These are phyloP conservation scores for Canna indica DNA, from an alignment of 176 grass and related monocot genomes.

Conservation along the genomic window DNA sequence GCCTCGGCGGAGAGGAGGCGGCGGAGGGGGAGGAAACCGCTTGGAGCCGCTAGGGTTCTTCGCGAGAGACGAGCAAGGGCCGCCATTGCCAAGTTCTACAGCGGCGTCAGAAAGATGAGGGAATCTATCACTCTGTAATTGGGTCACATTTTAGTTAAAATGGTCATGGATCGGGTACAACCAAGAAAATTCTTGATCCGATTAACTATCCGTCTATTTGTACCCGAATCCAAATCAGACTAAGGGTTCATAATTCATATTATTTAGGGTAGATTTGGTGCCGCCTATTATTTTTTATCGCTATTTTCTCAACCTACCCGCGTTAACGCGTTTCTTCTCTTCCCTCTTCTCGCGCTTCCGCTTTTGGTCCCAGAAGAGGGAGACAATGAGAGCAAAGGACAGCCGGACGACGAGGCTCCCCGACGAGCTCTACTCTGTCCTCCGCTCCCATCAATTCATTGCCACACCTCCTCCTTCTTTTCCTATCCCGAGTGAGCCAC, in stretches of 20 bases:
- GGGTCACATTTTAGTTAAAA: no score
- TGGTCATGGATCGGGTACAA: no score
- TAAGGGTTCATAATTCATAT: no score
- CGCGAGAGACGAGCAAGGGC: constrained; percentile 58
- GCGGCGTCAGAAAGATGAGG: no score
- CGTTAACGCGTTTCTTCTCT: no score
- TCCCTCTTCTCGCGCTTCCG: background rate
- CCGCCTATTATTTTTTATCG: no score
- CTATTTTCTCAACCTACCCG: no score
- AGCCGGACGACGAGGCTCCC: background rate
- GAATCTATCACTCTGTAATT: no score
- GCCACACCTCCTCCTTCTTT: background rate
- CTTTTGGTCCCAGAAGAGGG: background rate
- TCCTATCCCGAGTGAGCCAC: background rate
- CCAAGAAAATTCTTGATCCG: no score
- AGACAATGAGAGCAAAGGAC: background rate
- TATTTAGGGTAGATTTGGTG: no score
- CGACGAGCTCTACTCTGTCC: background rate
- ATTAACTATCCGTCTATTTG: no score
- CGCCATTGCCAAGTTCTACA: constrained; percentile 10
- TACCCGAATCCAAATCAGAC: no score
- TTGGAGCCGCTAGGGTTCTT: constrained; percentile 16
- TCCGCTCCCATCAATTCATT: background rate
- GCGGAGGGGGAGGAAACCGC: constrained; percentile 31
- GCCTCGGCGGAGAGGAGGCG: constrained; percentile 30